phyloP scores from a whole-genome alignment of 805 yeast species.

The Nakazawaea sp. region DNA sequence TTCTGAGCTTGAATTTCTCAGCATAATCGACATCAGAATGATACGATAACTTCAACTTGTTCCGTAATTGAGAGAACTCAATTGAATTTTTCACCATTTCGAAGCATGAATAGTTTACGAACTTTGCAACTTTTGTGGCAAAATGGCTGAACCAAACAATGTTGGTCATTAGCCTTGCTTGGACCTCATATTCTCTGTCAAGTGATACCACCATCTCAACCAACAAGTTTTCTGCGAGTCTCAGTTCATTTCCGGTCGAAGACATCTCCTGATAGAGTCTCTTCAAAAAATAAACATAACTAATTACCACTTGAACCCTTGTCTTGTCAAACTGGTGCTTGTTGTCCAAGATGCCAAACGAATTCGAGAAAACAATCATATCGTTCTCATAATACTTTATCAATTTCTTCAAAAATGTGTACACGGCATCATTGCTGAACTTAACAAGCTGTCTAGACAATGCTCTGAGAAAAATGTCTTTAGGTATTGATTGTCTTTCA shows the following conservation, averaged over 20 bases:
- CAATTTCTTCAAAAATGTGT: conserved; percentile 2
- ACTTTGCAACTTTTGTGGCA: conserved; percentile 7
- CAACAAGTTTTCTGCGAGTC: conserved; percentile 2
- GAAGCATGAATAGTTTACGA: conserved; percentile 7
- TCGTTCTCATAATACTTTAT: neutral
- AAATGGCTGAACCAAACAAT: conserved; percentile 8
- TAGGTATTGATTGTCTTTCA: neutral
- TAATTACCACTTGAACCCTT: conserved; percentile 7
- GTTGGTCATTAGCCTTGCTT: neutral
- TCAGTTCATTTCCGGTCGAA: neutral
- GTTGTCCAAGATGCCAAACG: neutral
- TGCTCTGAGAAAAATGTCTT: neutral
- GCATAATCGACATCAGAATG: conserved; percentile 2
- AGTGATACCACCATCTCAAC: conserved; percentile 3
- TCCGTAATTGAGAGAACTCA: conserved; percentile 5
- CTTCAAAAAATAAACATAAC: conserved; percentile 5
- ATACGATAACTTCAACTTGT: conserved; percentile 3
- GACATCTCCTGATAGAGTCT: conserved; percentile 4
- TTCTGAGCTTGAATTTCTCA: conserved; percentile 3
- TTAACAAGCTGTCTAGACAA: conserved; percentile 5
- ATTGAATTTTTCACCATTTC: conserved; percentile 5
- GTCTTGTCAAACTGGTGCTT: conserved; percentile 1
- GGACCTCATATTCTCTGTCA: conserved; percentile 3
- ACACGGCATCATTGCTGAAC: neutral
- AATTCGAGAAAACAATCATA: neutral